phyloP scores from a whole-genome alignment of 2,329 filamentous ascomycete genomes.

The Akanthomyces uredinophilus region DNA sequence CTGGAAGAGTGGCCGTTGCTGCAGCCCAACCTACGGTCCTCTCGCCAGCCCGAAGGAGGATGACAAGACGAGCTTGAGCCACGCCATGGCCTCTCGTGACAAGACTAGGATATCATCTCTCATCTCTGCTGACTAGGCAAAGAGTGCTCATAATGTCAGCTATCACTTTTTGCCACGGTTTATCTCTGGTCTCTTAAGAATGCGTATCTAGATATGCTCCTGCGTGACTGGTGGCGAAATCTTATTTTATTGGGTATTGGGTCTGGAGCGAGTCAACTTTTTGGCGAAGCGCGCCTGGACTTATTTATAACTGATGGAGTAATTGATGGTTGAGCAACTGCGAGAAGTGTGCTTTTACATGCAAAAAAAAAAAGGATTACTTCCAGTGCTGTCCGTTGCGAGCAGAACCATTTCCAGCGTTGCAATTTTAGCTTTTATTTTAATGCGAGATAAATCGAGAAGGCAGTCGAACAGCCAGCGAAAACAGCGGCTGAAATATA shows the following conservation, averaged over 20 bases:
- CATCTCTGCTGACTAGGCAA: constrained; percentile 9
- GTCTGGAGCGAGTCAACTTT: not conserved
- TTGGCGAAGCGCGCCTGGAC: constrained; percentile 6
- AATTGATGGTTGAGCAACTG: not conserved
- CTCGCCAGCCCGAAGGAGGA: constrained; percentile 45
- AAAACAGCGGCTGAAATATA: not conserved
- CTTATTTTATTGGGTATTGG: not conserved
- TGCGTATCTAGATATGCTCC: not conserved
- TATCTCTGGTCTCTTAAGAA: not conserved
- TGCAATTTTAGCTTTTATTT: too few relatives aligned
- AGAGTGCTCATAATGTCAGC: not conserved
- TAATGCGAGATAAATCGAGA: not conserved
- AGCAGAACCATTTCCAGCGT: not conserved
- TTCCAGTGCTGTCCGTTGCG: not conserved
- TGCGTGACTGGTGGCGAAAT: not conserved
- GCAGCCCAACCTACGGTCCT: constrained; percentile 36
- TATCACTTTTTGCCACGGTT: not conserved
- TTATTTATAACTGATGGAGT: not conserved
- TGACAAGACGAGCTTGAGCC: constrained; percentile 33
- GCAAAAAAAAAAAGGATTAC: not conserved
- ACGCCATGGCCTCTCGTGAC: constrained; percentile 37
- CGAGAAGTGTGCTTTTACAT: not conserved
- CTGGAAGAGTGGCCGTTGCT: constrained; percentile 51
- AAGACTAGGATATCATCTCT: constrained; percentile 60
- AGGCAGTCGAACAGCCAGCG: not conserved